A percentile compares a stretch with the other conserved stretches of the same genome.
Conservation (phyloP, 2,329 filamentous ascomycete genomes). For the Scedosporium boydii region DNA sequence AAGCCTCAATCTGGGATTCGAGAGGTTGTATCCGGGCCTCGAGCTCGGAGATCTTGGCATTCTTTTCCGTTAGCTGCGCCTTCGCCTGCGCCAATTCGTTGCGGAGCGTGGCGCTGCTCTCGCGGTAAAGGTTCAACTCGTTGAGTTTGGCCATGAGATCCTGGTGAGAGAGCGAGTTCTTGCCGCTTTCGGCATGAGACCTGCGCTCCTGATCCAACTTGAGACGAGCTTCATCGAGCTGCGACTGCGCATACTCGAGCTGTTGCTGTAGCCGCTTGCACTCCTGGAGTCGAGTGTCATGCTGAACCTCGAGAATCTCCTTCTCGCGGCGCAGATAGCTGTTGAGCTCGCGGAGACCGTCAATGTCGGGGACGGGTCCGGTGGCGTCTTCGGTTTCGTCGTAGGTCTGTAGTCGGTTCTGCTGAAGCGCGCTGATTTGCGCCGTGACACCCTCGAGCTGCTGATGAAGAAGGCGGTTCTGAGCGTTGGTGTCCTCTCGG, state of each 20-base stretch:
- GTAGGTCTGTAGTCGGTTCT: conserved; percentile 50
- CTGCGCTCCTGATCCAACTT: conserved; percentile 87
- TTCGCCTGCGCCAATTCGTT: conserved; percentile 77
- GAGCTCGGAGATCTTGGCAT: conserved; percentile 64
- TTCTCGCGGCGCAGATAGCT: conserved; percentile 89
- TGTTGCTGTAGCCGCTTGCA: conserved; percentile 83
- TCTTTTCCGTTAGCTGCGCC: conserved; percentile 65
- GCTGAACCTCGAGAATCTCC: conserved; percentile 95
- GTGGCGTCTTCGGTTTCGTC: conserved; percentile 44
- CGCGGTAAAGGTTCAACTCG: conserved; percentile 89
- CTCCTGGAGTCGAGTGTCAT: conserved; percentile 82
- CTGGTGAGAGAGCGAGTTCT: conserved; percentile 69
- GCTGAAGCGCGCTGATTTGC: conserved; percentile 73
- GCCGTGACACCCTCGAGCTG: conserved; percentile 76
- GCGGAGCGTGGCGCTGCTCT: conserved; percentile 85
- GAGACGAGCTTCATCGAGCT: conserved; percentile 80
- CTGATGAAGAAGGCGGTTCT: conserved; percentile 83
- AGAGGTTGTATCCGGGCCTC: conserved; percentile 70
- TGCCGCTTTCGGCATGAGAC: conserved; percentile 61
- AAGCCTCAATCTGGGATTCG: conserved; percentile 67
- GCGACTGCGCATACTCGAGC: conserved; percentile 73
- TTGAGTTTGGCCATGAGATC: conserved; percentile 92
- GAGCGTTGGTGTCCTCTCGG: conserved; percentile 74
- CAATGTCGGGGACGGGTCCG: conserved; percentile 46
- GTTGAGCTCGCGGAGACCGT: conserved; percentile 82